Evolutionary conservation across 169 alveolate genomes (phyloP).

Genomic region (Neospora caninum): DNA sequence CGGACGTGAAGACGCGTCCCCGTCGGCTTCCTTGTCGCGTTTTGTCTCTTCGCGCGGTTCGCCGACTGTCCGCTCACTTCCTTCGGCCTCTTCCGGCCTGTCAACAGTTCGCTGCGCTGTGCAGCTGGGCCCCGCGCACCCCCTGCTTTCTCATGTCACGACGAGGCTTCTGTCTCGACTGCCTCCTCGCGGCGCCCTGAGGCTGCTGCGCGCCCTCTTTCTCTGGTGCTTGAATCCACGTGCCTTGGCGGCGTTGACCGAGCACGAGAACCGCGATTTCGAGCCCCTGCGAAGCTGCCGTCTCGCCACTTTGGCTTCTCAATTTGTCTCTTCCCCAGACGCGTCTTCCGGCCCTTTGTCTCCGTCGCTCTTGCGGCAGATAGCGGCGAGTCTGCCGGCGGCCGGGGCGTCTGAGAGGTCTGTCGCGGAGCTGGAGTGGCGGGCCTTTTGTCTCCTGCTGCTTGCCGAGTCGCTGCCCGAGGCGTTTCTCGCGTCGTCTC

Average conservation of each 20-base stretch:
- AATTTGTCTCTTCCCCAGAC: background rate
- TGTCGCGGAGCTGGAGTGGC: background rate
- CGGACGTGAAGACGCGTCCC: too few species aligned
- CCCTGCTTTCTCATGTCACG: background rate
- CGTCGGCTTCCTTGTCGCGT: too few species aligned
- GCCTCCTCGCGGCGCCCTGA: background rate
- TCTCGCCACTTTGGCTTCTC: background rate
- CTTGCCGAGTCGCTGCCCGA: background rate
- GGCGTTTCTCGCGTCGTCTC: too few species aligned
- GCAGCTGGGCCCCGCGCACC: background rate
- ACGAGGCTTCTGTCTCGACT: background rate
- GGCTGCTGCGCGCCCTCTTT: background rate
- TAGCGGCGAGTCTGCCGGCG: background rate
- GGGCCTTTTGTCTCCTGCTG: background rate
- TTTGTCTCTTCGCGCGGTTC: background rate
- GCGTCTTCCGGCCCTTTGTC: background rate
- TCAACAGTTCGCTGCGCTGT: background rate
- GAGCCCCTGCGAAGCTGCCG: background rate
- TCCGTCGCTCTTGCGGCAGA: background rate
- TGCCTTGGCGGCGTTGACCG: background rate
- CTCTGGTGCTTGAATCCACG: background rate
- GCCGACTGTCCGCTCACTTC: background rate
- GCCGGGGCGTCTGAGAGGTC: background rate
- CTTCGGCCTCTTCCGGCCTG: background rate
- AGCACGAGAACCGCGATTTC: background rate